phyloP scores from a whole-genome alignment of 2,329 filamentous ascomycete genomes.

The Trichophyton schoenleinii region DNA sequence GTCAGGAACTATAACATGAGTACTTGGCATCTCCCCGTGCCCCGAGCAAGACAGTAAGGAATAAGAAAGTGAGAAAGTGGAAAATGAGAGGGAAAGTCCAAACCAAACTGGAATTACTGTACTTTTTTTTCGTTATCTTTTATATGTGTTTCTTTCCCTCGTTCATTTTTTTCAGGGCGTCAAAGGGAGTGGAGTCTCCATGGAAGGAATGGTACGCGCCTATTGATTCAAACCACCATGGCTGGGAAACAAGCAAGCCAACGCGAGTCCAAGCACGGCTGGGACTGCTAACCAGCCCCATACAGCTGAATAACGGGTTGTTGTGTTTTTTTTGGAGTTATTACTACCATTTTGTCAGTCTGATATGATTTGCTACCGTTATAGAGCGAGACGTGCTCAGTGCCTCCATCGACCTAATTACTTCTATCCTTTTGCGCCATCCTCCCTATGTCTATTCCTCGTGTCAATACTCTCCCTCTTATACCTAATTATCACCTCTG shows the following conservation, averaged over 20 bases:
- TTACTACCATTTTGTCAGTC: neutral
- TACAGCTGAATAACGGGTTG: neutral
- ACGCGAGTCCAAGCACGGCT: neutral
- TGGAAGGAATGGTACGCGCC: neutral
- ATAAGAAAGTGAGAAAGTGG: neutral
- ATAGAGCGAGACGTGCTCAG: constrained; percentile 2
- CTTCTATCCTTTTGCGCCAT: no score
- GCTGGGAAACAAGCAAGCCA: neutral
- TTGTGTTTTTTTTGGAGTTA: neutral
- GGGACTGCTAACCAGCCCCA: neutral
- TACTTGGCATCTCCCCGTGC: constrained; percentile 12
- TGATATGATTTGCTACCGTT: neutral
- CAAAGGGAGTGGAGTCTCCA: neutral
- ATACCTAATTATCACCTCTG: no score
- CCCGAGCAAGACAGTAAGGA: constrained; percentile 11
- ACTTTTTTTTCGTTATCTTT: neutral
- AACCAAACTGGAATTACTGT: neutral
- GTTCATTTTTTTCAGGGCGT: constrained; percentile 1
- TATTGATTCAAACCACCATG: neutral
- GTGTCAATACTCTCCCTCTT: neutral
- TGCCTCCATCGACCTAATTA: neutral
- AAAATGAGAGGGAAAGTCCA: neutral
- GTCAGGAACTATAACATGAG: constrained; percentile 10
- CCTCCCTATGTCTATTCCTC: neutral
- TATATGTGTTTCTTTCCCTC: neutral